Percentiles rank a stretch among this genome's conserved stretches.
Conservation (phyloP, 2,329 filamentous ascomycete genomes). For the Sporothrix variecibatus region DNA sequence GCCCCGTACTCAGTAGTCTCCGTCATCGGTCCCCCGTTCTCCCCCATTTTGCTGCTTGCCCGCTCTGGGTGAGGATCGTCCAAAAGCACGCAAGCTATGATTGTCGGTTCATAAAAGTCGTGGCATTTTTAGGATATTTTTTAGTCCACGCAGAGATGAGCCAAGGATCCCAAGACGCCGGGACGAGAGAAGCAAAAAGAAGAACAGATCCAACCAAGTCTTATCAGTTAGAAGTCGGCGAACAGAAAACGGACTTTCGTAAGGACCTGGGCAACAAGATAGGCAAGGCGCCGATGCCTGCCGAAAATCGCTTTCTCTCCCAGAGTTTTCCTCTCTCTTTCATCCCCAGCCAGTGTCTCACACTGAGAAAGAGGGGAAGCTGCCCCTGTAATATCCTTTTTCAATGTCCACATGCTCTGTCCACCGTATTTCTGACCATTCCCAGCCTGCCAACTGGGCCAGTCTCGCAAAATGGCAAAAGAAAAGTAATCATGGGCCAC, state of each 20-base stretch:
- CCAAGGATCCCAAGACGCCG: neutral
- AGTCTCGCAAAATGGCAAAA: neutral
- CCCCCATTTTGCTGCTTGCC: neutral
- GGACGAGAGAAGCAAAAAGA: neutral
- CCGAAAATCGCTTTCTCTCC: neutral
- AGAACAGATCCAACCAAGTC: neutral
- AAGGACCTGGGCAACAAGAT: neutral
- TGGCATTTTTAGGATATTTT: neutral
- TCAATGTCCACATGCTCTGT: neutral
- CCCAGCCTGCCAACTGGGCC: neutral
- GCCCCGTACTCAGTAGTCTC: neutral
- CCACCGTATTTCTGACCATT: neutral
- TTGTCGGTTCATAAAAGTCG: neutral
- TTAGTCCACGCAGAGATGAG: neutral
- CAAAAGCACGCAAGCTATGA: constrained; percentile 4
- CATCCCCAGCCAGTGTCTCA: neutral
- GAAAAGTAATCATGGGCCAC: neutral
- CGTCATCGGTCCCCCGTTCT: neutral
- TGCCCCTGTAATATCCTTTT: neutral
- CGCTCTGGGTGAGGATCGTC: constrained; percentile 2
- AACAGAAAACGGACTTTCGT: neutral
- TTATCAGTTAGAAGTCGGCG: neutral
- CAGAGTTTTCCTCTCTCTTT: too few species aligned
- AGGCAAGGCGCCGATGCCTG: neutral
- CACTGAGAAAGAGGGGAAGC: neutral